Base-by-base conservation (phyloP, 129 eudicot genomes). In the Flaveria linearis region DNA sequence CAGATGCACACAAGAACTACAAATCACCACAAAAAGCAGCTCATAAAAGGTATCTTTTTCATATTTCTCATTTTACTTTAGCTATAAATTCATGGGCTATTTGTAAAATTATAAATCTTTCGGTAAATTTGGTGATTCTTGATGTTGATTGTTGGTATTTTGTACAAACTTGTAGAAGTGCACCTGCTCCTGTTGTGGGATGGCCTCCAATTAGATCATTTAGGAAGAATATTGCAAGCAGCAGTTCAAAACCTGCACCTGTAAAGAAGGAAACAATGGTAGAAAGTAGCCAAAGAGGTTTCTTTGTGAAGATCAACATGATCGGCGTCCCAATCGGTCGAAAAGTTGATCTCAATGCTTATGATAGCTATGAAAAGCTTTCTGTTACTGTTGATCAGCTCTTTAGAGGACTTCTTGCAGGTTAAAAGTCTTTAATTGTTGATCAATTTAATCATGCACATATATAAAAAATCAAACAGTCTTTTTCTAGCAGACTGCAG, bases 191-290 rank as follows among this genome's bases (percentile, higher is more conserved):
- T 64, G 99, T 94, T 55, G 99, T 94, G 69, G 99, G 99, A 20
- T 94, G 99, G 99, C 99, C 99, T 50, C 99, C 99, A 33, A 68
- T 94, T 68, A 84, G 94, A 13, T 91, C 97, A 53, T 95, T 87
- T 58, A 81, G 97, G 75, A 95, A 86, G 82, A 95, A 91, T 81
- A 82, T 95, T 71, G 89, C 99, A 69, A 83, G 84, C 45, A 80
- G 81, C 76, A 84, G 79, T 82, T 76, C 91, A 45, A 94, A 91
- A 71, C 83, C 71, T 26, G 56, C 73, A 36, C 66, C 84, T 9
- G 26, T 47, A 14, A 88, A 86, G 42, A 78, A 69, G 4, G 82
- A 90, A 64, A 87, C 82, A 55, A 69, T 74, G 22, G 71, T n/a
- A 22, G 88, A 86, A 67, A 87, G 30, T 71, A 42, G 73, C 58